Evolutionary conservation across 73 alveolate species (phyloP).

Genomic region (Stentor roeselii): DNA sequence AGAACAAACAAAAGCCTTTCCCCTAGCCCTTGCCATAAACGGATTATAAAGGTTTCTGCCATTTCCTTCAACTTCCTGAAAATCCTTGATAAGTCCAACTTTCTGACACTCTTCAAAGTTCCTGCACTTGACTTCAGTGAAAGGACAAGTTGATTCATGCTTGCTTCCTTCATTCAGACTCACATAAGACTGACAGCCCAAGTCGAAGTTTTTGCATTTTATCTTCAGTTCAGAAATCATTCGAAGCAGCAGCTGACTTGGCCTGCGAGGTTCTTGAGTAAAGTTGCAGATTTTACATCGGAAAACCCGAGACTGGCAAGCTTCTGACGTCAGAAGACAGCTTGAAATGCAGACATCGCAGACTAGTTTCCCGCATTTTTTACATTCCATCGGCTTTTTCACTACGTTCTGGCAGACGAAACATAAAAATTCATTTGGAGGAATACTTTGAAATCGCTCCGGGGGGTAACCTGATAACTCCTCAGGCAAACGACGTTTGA

Average conservation of each 20-base stretch:
- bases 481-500: not conserved
- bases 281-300: not conserved
- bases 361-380: not conserved
- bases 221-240: conserved; percentile 16
- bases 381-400: not conserved
- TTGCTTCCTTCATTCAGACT: not conserved
- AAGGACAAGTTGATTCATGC: not conserved
- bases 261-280: conserved; percentile 9
- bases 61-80: not conserved
- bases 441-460: not conserved
- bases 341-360: not conserved
- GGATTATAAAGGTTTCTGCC: not conserved
- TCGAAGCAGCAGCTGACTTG: not conserved
- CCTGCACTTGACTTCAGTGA: not conserved
- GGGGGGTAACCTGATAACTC: not conserved
- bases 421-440: conserved; percentile 8
- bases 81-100: not conserved
- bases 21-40: not conserved
- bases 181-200: not conserved
- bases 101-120: not conserved
- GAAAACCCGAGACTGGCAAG: not conserved
- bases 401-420: not conserved
- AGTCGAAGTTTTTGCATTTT: not conserved
- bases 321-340: not conserved
- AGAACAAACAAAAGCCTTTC: not conserved